Evolutionary conservation across 78 protist genomes (phyloP).

Genomic region (Neovahlkampfia damariscottae): DNA sequence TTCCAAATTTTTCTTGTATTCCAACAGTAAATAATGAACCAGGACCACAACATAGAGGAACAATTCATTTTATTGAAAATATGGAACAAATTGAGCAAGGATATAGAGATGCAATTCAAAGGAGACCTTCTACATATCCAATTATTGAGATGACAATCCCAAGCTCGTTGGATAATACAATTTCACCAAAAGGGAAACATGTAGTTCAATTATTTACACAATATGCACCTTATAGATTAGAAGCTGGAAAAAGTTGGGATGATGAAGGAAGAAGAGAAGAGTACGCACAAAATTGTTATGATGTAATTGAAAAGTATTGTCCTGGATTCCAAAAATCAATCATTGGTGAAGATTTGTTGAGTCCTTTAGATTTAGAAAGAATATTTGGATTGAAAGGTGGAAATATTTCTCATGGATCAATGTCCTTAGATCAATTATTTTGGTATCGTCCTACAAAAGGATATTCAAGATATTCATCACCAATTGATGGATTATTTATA

Average conservation of each 20-base stretch:
- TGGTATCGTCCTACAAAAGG: conserved; percentile 10
- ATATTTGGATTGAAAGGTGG: conserved; percentile 32
- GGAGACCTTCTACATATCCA: conserved; percentile 18
- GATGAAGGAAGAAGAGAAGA: conserved; percentile 6
- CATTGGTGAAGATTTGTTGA: conserved; percentile 19
- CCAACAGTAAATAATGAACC: neutral
- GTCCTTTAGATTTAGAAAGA: conserved; percentile 39
- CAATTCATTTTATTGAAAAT: conserved; percentile 28
- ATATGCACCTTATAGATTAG: conserved; percentile 47
- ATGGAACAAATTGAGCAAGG: conserved; percentile 1
- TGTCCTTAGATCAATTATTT: conserved; percentile 30
- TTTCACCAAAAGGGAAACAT: conserved; percentile 44
- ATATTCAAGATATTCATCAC: neutral
- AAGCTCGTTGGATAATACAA: conserved; percentile 28
- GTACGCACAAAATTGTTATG: conserved; percentile 19
- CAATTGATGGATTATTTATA: conserved; percentile 22
- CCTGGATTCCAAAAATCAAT: conserved; percentile 36
- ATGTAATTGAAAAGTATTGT: conserved; percentile 26
- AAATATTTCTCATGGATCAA: conserved; percentile 43
- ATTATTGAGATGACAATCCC: conserved; percentile 60
- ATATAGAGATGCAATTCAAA: conserved; percentile 7
- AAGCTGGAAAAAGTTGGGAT: conserved; percentile 29
- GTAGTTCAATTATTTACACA: conserved; percentile 32
- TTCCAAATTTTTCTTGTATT: conserved; percentile 22
- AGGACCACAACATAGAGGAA: conserved; percentile 35